phyloP scores from a whole-genome alignment of 768 basidiomycete species.

The Royoungia palumana region DNA sequence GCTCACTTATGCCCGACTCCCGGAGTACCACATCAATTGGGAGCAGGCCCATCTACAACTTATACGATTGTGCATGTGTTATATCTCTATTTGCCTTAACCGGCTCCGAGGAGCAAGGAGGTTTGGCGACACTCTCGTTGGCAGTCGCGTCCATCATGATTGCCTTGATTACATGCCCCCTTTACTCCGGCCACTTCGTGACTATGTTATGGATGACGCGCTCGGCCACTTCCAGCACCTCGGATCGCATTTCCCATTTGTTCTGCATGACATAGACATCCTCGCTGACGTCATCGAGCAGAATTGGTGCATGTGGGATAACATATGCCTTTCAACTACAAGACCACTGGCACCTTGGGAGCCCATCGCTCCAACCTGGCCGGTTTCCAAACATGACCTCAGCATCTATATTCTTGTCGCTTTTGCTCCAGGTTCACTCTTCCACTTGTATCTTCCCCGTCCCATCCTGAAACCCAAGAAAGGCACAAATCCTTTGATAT shows the following conservation, averaged over 20 bases:
- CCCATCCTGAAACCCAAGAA: not conserved
- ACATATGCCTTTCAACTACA: rapidly evolving
- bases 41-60: slow-evolving; percentile 3
- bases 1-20: not conserved
- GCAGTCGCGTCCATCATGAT: not conserved
- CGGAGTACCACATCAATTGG: not conserved
- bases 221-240: too few relatives aligned
- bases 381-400: not conserved
- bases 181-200: too few relatives aligned
- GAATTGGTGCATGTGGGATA: slow-evolving; percentile 4
- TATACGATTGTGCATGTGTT: slow-evolving; percentile 6
- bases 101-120: too few relatives aligned
- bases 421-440: not conserved
- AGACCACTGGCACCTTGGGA: too few relatives aligned
- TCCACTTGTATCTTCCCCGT: not conserved
- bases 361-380: too few relatives aligned
- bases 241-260: too few relatives aligned
- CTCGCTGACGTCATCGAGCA: too few relatives aligned
- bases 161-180: too few relatives aligned
- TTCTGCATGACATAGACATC: too few relatives aligned
- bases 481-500: slow-evolving; percentile 3
- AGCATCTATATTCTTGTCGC: not conserved
- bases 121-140: too few relatives aligned
- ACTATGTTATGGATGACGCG: too few relatives aligned
- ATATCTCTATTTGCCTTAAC: not conserved